A percentile compares a stretch with the other conserved stretches of the same genome.
Conservation (phyloP, 2,329 filamentous ascomycete species). For the Penicillium griseofulvum region DNA sequence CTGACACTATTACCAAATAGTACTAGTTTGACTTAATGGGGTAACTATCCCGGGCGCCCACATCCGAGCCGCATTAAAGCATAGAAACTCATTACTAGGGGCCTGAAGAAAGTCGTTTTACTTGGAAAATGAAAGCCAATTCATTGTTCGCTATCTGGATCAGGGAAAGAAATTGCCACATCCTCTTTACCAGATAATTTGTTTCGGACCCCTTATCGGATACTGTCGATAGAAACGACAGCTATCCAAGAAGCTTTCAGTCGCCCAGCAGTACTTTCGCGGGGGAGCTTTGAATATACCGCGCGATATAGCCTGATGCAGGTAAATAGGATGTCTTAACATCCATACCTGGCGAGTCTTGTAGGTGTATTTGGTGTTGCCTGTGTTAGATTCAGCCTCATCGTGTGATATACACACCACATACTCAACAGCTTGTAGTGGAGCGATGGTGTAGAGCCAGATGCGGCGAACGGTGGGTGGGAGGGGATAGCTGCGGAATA, state of each 20-base stretch:
- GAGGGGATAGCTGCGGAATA: not conserved
- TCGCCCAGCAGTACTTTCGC: not conserved
- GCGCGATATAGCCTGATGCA: not conserved
- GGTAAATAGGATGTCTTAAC: not conserved
- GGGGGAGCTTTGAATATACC: not conserved
- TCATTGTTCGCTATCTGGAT: not conserved
- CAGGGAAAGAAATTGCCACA: too few relatives aligned
- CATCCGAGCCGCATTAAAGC: too few relatives aligned
- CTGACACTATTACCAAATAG: not conserved
- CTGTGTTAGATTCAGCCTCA: not conserved
- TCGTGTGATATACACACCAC: slow-evolving; percentile 1
- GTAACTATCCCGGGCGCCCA: not conserved
- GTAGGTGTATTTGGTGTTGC: not conserved
- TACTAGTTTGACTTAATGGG: too few relatives aligned
- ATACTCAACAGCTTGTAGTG: not conserved
- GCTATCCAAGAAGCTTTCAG: not conserved
- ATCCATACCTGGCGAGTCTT: slow-evolving; percentile 2
- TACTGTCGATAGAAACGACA: not conserved
- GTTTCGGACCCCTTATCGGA: not conserved
- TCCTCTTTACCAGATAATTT: not conserved
- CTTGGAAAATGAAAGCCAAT: not conserved
- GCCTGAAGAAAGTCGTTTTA: not conserved
- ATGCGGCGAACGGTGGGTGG: not conserved
- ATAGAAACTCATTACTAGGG: too few relatives aligned
- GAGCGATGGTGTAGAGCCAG: slow-evolving; percentile 1